Evolutionary conservation across 306 rosid genomes (phyloP), one percentile per base, ranked within the genome.

Genomic region (Prunus armeniaca): DNA sequence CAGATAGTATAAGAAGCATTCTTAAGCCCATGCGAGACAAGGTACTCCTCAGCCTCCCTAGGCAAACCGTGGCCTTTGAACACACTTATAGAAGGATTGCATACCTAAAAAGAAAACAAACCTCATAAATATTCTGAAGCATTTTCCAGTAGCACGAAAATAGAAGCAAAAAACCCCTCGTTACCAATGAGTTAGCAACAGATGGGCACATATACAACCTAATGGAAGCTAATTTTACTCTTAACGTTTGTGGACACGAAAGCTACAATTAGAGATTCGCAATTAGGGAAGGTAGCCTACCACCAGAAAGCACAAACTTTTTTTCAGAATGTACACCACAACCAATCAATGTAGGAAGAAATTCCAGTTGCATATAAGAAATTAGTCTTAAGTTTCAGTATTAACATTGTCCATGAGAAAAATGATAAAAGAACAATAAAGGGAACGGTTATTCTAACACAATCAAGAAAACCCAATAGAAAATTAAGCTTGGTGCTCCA

Each of bases 51-150:
- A 30, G 90, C 84, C 61, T 84, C 88, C 78, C 87, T 76, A 4
- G 96, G 80, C 75, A 95, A 83, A 84, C 72, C 71, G 75, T 81
- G 84, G 77, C 97, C 98, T 82, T 95, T 89, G 70, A 54, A 87
- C 83, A 95, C 78, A 50, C 85, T 88, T 17, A 87, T 9, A 57
- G 88, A 14, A 24, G 86, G 90, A 81, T 82, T 78, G 65, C 64
- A 68, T 27, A 69, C 91, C 97, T 95, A 83, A 57, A 70, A 76
- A 62, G 38, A 58, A 75, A 78, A 9, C 25, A 72, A 13, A 76
- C 71, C 32, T 43, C 73, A 76, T 30, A 22, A 18, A 1, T 46
- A 14, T 14, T 68, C 50, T 30, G 24, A 30, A 61, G 38, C 58
- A 67, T 12, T 56, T 20, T 56, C n/a, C 58, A 15, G 50, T 5